These are phyloP conservation scores for Tilletiopsis washingtonensis DNA, from an alignment of 1,284 basidiomycete genomes.

Conservation along the genomic window DNA sequence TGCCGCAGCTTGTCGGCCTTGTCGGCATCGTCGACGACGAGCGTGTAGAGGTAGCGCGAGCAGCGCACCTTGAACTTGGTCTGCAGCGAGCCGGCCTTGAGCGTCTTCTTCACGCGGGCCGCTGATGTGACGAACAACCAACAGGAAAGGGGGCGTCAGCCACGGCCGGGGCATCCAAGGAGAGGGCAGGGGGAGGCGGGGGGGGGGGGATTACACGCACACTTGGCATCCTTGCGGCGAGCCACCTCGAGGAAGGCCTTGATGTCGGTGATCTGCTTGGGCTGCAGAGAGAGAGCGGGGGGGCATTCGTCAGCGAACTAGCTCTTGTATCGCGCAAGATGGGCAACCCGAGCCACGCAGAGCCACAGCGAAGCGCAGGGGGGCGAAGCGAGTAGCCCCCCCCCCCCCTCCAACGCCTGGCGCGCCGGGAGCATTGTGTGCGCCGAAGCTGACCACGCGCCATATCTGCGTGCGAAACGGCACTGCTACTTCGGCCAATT, in stretches of 20 bases:
- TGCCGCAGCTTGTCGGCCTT: constrained; percentile 98
- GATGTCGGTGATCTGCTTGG: constrained; percentile 96
- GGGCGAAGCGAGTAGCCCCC: no score
- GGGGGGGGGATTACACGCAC: constrained; percentile 42
- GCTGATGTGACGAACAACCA: no score
- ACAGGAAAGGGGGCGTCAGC: no score
- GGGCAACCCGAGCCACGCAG: no score
- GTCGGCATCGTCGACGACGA: constrained; percentile 87
- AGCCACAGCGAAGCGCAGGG: no score
- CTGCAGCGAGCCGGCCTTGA: constrained; percentile 66
- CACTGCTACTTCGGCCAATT: no score
- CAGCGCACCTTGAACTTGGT: constrained; percentile 97
- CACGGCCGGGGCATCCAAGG: no score
- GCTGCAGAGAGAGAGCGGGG: constrained; percentile 54
- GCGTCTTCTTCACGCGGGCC: constrained; percentile 91
- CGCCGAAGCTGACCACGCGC: no score
- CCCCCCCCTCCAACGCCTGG: no score
- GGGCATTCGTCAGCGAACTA: neutral
- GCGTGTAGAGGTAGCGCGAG: constrained; percentile 94
- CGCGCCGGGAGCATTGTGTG: no score
- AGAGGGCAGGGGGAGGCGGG: neutral
- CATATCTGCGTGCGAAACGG: no score
- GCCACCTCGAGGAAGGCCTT: constrained; percentile 98
- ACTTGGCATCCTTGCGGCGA: constrained; percentile 61
- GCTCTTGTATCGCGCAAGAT: no score